These are phyloP conservation scores for Cutaneotrichosporon cutaneum DNA, from an alignment of 1,284 basidiomycete genomes.

Conservation along the genomic window DNA sequence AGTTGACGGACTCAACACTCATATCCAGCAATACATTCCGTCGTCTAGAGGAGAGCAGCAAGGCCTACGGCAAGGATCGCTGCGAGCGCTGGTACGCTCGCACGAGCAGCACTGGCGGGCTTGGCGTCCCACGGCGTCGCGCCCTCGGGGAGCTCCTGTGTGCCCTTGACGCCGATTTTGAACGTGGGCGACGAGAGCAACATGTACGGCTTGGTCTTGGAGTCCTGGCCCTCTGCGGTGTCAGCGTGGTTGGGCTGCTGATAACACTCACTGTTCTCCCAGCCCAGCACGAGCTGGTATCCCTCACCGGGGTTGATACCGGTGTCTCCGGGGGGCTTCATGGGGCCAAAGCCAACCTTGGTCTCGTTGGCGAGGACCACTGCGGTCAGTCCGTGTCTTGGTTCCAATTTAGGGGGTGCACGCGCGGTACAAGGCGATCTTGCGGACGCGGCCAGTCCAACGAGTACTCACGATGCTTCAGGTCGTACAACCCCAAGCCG, in stretches of 20 bases:
- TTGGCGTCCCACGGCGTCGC: slow-evolving; percentile 6
- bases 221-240: slow-evolving; percentile 6
- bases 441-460: too few relatives aligned
- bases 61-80: slow-evolving; percentile 1
- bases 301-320: not conserved
- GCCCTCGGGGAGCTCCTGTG: slow-evolving; percentile 7
- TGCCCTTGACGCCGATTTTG: not conserved
- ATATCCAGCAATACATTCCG: not conserved
- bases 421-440: too few relatives aligned
- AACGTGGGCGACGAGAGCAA: slow-evolving; percentile 1
- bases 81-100: not conserved
- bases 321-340: not conserved
- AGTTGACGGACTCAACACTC: too few relatives aligned
- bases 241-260: not conserved
- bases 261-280: slow-evolving; percentile 5
- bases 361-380: slow-evolving; percentile 4
- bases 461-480: slow-evolving; percentile 1
- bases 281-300: slow-evolving; percentile 3
- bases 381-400: not conserved
- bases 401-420: too few relatives aligned
- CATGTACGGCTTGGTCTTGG: not conserved
- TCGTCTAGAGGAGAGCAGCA: not conserved
- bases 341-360: slow-evolving; percentile 1
- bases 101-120: not conserved
- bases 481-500: slow-evolving; percentile 3